Base-by-base conservation (phyloP, 345 rosid species). In the Anastatica hierochuntica region DNA sequence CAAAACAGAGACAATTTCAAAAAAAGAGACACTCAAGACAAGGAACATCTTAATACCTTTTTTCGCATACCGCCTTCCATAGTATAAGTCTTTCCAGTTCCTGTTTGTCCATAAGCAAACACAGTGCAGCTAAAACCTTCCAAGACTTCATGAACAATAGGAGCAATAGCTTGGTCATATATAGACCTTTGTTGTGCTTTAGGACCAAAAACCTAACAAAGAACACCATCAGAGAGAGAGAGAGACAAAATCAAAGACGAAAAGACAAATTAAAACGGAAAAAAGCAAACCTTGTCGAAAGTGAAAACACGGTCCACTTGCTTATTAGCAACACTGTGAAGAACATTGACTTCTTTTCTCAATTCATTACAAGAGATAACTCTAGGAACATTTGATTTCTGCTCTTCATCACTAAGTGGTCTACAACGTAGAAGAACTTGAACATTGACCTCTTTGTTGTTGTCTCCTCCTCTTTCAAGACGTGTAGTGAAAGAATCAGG, bases 41-140 rank as follows among this genome's bases (percentile, higher is more conserved):
- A 8, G 15, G 23, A 15, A 33, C 2, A 6, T 3, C 9, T 10
- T 9, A 2, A 30, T 70, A 84, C 96, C 89, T 90, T 90, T 43
- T 82, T 90, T 56, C 87, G 74, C 85, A 84, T 82, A 8, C 92
- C 96, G 26, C 98, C 98, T 71, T 90, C 95, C 98, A 90, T 90
- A 10, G 96, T 84, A 41, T 77, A 87, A 18, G 97, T 90, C 71
- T 90, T 90, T 1, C 96, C 96, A 0, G 97, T 86, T 42, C 92
- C 95, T 1, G 95, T 90, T 68, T 90, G 98, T 16, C 98, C 96
- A 67, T 87, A 90, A 0, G 96, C 98, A 44, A 90, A 90, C 39
- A 90, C 88, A 20, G 96, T 90, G 64, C 95, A 90, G 61, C 89
- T 90, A 74, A 82, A 90, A 57, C 96, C 95, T 4, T 87, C 98